A percentile compares a stretch with the other conserved stretches of the same genome.
phyloP scores from a whole-genome alignment of 257 asterid genomes.

The Scutellaria baicalensis region DNA sequence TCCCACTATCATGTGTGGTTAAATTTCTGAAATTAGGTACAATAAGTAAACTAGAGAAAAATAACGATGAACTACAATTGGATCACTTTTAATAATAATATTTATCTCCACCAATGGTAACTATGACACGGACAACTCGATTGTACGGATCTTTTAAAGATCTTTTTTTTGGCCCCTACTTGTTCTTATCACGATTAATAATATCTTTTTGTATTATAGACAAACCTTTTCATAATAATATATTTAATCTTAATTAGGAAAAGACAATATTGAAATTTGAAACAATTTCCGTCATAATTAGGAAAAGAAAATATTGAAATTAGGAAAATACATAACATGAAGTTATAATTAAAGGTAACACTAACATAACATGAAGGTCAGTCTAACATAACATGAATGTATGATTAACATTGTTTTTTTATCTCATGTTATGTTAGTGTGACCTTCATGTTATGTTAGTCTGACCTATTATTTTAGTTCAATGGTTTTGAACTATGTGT shows the following conservation, averaged over 20 bases:
- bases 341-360: no score
- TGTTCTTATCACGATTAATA: constrained; percentile 4
- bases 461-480: no score
- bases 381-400: no score
- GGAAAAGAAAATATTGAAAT: no score
- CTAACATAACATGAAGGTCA: no score
- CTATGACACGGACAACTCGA: background rate
- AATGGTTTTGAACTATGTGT: no score
- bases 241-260: background rate
- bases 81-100: background rate
- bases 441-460: no score
- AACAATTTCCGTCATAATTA: no score
- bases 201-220: constrained; percentile 5
- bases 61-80: background rate
- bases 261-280: background rate
- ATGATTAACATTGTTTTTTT: no score
- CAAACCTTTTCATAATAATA: background rate
- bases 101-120: background rate
- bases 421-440: no score
- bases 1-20: background rate
- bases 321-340: no score
- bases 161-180: constrained; percentile 21
- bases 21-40: constrained; percentile 24
- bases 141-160: background rate
- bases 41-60: background rate